phyloP scores from a whole-genome alignment of 169 alveolate species.

The Plasmodium ovale region DNA sequence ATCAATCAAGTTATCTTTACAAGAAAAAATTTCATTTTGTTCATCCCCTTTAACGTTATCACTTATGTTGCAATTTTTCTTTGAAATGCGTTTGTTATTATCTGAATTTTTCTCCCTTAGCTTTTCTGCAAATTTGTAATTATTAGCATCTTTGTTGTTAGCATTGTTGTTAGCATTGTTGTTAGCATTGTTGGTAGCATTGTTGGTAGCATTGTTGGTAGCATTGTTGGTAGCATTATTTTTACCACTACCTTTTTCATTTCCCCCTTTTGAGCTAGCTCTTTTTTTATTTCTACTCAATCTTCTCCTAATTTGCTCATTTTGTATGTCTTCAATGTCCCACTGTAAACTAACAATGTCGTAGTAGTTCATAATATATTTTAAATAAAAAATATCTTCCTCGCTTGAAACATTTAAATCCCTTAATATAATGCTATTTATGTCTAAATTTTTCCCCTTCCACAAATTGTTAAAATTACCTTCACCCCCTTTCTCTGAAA shows the following conservation, averaged over 20 bases:
- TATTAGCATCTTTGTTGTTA: background rate
- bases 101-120: background rate
- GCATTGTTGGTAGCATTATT: background rate
- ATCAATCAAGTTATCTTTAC: background rate
- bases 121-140: background rate
- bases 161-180: background rate
- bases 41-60: background rate
- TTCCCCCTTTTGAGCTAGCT: background rate
- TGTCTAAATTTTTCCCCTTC: background rate
- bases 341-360: constrained; percentile 46
- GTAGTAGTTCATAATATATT: constrained; percentile 60
- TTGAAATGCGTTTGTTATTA: background rate
- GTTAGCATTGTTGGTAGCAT: background rate
- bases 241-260: background rate
- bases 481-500: constrained; percentile 21
- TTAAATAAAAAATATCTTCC: constrained; percentile 44
- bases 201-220: background rate
- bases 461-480: background rate
- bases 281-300: background rate
- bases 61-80: background rate
- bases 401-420: constrained; percentile 45
- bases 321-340: constrained; percentile 24
- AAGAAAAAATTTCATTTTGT: background rate
- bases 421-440: constrained; percentile 27
- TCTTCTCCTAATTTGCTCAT: constrained; percentile 7